Conservation (phyloP, 2,329 filamentous ascomycete species). For the Botryotinia globosa region DNA sequence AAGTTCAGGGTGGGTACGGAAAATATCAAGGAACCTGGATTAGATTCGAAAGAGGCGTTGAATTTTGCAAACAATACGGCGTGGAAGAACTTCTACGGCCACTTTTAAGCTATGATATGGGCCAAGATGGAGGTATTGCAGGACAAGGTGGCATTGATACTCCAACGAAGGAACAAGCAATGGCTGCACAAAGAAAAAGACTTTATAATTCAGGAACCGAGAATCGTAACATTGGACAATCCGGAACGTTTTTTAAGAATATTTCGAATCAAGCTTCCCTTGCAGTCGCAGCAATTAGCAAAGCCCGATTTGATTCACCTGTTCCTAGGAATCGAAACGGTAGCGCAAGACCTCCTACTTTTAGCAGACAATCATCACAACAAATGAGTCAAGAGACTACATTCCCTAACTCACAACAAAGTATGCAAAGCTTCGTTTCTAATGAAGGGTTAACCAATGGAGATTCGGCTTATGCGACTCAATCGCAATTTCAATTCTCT, state of each 20-base stretch:
- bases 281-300: constrained; percentile 93
- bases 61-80: constrained; percentile 79
- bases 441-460: constrained; percentile 67
- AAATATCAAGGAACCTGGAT: constrained; percentile 99
- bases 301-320: constrained; percentile 89
- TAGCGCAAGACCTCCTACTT: constrained; percentile 64
- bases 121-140: constrained; percentile 68
- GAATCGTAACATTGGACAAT: constrained; percentile 61
- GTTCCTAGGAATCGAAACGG: constrained; percentile 60
- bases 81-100: constrained; percentile 75
- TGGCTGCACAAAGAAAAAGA: constrained; percentile 91
- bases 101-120: constrained; percentile 77
- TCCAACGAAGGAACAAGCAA: constrained; percentile 96
- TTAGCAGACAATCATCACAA: constrained; percentile 70
- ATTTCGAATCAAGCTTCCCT: constrained; percentile 92
- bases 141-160: constrained; percentile 81
- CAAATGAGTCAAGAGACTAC: constrained; percentile 63
- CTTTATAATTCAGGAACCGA: constrained; percentile 79
- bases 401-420: constrained; percentile 80
- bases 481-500: constrained; percentile 39
- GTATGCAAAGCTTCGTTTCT: constrained; percentile 66
- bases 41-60: constrained; percentile 83
- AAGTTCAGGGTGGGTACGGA: constrained; percentile 96
- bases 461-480: constrained; percentile 69
- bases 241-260: constrained; percentile 94